Base-by-base conservation (phyloP, 75 land plant genomes). In the Picea sitchensis region DNA sequence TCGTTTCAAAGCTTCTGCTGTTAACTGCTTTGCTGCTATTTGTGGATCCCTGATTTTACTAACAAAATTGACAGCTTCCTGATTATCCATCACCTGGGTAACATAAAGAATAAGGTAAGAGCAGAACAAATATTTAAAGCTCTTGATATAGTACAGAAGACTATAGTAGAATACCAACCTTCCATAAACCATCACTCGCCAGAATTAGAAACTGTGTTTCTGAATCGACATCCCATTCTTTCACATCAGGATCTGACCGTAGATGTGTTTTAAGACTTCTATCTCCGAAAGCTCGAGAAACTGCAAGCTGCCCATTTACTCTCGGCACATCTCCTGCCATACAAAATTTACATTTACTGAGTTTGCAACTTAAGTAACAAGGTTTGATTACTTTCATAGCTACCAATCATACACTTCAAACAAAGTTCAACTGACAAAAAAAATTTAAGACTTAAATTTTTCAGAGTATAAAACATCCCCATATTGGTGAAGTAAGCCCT, bases 141-240 rank as follows among this genome's bases (percentile, higher is more conserved):
- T 75, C 34, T 75, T 51, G 76, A 54, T 54, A 54, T 11, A 21
- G 18, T 75, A 23, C 30, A 20, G 32, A 57, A 75, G 7, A n/a
- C 34, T 17, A 26, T 2, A 11, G 44, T 56, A 57, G 32, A 75
- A 57, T 31, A 30, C 6, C 12, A 14, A 90, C 93, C 93, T 91
- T 91, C 93, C 92, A 91, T 14, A 91, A 79, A 23, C 93, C 93
- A 87, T 91, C 92, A 64, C 92, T 91, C 4, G 88, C 93, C 17
- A 91, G 76, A 80, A 91, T 90, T n/a, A 91, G 81, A 44, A 91
- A 60, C 51, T 90, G 91, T 26, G 84, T 81, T 18, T 78, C 74
- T 18, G 59, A 80, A 73, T 80, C 79, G 11, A 89, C 74, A 31
- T 82, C 81, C 67, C 59, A 79, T 60, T 80, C 71, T 32, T 31